phyloP scores from a whole-genome alignment of 164 flowering plant genomes.

The Kalanchoe fedtschenkoi region DNA sequence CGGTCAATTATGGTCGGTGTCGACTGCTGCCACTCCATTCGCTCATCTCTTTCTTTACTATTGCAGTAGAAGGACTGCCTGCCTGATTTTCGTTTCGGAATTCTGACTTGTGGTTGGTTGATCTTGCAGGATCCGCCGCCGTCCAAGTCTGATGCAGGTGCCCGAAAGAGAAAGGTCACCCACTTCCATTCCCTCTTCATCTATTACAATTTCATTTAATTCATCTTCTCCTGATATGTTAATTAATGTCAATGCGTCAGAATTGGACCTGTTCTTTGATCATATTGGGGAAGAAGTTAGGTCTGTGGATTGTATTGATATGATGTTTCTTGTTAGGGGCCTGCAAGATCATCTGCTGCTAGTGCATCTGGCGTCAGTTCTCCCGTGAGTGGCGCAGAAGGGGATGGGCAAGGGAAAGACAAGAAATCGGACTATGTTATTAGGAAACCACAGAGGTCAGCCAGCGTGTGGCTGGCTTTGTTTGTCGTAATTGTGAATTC shows the following conservation, averaged over 20 bases:
- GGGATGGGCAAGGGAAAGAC: not conserved
- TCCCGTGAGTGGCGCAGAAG: not conserved
- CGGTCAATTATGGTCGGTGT: too few species aligned
- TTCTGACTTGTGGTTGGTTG: not conserved
- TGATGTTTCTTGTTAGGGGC: not conserved
- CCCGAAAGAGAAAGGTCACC: not conserved
- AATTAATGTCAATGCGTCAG: not conserved
- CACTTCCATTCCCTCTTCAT: too few species aligned
- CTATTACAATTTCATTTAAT: not conserved
- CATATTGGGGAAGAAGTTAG: not conserved
- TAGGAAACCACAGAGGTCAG: conserved; percentile 34
- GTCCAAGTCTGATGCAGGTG: not conserved
- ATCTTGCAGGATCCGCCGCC: not conserved
- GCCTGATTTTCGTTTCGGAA: not conserved
- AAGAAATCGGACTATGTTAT: not conserved
- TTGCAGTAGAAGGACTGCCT: too few species aligned
- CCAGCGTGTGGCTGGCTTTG: conserved; percentile 32
- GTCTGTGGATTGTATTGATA: not conserved
- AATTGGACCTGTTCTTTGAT: not conserved
- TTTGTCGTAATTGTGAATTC: conserved; percentile 27
- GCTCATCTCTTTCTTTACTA: too few species aligned
- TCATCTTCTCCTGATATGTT: not conserved
- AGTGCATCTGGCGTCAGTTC: too few species aligned
- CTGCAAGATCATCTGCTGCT: not conserved
- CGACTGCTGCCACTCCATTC: too few species aligned